Base-by-base conservation (phyloP, 805 yeast species). In the Monosporozyma siamensis region DNA sequence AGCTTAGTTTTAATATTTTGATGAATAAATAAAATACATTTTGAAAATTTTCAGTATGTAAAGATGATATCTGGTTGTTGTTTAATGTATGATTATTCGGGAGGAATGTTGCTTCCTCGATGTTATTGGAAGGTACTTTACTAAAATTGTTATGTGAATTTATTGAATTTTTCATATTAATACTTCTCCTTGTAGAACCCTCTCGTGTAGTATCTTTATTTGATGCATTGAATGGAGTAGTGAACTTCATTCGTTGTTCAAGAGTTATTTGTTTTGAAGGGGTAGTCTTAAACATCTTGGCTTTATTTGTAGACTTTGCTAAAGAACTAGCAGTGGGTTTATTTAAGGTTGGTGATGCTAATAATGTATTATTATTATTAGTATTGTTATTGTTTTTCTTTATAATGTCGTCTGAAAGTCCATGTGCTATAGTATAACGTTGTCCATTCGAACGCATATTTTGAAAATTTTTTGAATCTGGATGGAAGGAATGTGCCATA, bases 241-340 rank as follows among this genome's bases (percentile, higher is more conserved):
- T 55, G 38, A 53, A 54, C 24, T 37, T 49, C 7, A 48, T 45
- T 25, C 49, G 40, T 20, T 38, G 44, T n/a, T 48, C 51, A 12
- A n/a, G 35, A n/a, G 34, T 39, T 9, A 50, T 24, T 26, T 48
- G 41, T 37, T 56, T 55, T n/a, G 58, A 51, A 22, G 63, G 61
- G 2, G 63, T 61, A 1, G 59, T 58, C 2, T 53, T 46, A 4
- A 54, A 34, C 17, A 54, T 32, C 34, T 48, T 52, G 18, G 51
- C 43, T 34, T 47, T 44, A 25, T 24, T 41, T 27, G 38, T 39
- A 14, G 39, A 35, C 24, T 47, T 46, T 4, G 49, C 43, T 14
- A 43, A 23, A 4, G 54, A 46, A n/a, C 49, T 42, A 21, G 40
- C 32, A 6, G 49, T 43, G 4, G 52, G 52, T 20, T 48, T 51